Conservation (phyloP, 1,284 basidiomycete genomes). For the Trametes hirsuta region DNA sequence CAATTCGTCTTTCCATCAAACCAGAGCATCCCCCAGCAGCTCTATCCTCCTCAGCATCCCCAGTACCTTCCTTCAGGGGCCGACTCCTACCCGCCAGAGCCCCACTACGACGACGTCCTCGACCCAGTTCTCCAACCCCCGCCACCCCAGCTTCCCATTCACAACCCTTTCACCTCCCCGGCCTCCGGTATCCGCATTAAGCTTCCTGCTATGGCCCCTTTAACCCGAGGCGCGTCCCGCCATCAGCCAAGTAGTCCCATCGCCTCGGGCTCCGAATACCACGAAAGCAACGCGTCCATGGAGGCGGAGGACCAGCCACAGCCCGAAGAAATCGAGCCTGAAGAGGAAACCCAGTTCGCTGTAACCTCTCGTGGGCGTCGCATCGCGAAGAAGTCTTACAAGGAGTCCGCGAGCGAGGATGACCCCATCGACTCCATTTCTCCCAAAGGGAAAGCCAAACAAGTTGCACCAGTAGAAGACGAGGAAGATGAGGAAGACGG, state of each 20-base stretch:
- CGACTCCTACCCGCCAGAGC: background rate
- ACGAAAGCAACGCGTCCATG: slow-evolving; percentile 57
- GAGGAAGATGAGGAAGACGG: slow-evolving; percentile 28
- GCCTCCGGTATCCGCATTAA: slow-evolving; percentile 27
- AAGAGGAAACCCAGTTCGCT: slow-evolving; percentile 29
- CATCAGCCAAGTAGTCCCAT: slow-evolving; percentile 25
- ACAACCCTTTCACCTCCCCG: slow-evolving; percentile 10
- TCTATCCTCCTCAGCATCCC: background rate
- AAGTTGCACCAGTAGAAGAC: slow-evolving; percentile 43
- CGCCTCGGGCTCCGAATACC: slow-evolving; percentile 71
- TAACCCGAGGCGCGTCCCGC: slow-evolving; percentile 30
- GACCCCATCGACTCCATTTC: slow-evolving; percentile 29
- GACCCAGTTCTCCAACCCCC: slow-evolving; percentile 2
- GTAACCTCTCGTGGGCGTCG: slow-evolving; percentile 50
- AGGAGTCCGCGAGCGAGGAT: slow-evolving; percentile 54
- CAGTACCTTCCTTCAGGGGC: too few species aligned
- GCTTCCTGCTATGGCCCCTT: slow-evolving; percentile 34
- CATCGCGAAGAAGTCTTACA: slow-evolving; percentile 48
- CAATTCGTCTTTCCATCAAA: slow-evolving; percentile 16
- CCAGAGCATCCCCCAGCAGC: slow-evolving; percentile 2
- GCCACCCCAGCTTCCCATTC: slow-evolving; percentile 3
- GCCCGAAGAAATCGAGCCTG: slow-evolving; percentile 30
- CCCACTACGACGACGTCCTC: slow-evolving; percentile 5
- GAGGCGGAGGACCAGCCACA: slow-evolving; percentile 34
- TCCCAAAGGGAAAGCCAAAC: slow-evolving; percentile 34